Evolutionary conservation across 2,329 filamentous ascomycete genomes (phyloP), one percentile per base, ranked within the genome.

Genomic region (Fusarium stilboides): DNA sequence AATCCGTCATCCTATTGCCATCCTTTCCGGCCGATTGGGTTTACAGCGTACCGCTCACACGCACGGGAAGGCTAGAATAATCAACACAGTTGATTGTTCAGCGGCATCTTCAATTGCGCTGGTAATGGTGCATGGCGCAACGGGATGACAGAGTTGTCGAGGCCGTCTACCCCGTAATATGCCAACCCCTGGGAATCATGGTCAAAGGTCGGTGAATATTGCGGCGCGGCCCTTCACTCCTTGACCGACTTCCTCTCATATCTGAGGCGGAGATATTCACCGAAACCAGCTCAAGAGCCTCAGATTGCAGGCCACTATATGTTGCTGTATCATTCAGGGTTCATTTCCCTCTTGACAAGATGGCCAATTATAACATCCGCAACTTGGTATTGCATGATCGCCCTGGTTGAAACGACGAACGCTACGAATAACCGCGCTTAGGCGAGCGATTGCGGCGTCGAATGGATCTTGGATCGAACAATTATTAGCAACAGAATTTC

Each of bases 401-500:
- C 20, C n/a, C 8, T 26, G 39, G n/a, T n/a, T n/a, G 57, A 22
- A 34, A 20, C 37, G 34, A 28, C 26, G 43, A 62, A 61, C 55
- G 44, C 62, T 56, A 61, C 49, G 50, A 58, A 69, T 63, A 70
- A 36, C 68, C 68, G 65, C 57, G 47, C 57, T 22, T 61, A 68
- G 58, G 53, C 57, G 64, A 70, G 31, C 40, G 20, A 70, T 53
- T 62, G 61, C 37, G 51, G 63, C 59, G 46, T 50, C 20, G 45
- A 34, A 61, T 62, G 47, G 46, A 40, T 54, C 61, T 45, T 42
- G 12, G 47, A 70, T 65, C 63, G 59, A 68, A 65, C 63, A 70
- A 68, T 60, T 62, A 70, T 70, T 68, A 65, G 62, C 65, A 73
- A 70, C 55, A 51, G 59, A 63, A 62, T 66, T 63, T 40, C 28